Conservation (phyloP, 192 early-diverging fungal genomes). For the Rhizophagus clarus region DNA sequence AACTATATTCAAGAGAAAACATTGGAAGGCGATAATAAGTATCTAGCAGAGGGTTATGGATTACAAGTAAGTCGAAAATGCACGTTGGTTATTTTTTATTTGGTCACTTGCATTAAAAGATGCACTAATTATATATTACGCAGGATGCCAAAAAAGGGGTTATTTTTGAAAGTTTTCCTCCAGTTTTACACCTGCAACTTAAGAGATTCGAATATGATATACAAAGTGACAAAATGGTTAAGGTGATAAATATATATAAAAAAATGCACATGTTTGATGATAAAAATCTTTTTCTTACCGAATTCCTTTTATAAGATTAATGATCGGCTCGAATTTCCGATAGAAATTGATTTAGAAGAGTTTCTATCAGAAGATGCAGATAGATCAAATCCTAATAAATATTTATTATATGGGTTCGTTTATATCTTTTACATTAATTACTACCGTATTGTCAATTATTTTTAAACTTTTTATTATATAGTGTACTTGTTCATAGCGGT, state of each 20-base stretch:
- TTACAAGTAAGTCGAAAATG: constrained; percentile 60
- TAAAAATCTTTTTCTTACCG: neutral
- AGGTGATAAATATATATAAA: constrained; percentile 47
- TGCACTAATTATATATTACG: neutral
- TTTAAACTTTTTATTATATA: constrained; percentile 26
- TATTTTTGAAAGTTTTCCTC: constrained; percentile 90
- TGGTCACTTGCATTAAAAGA: constrained; percentile 50
- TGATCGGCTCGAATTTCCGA: constrained; percentile 93
- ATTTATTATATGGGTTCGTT: constrained; percentile 82
- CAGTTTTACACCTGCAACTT: constrained; percentile 93
- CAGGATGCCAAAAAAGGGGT: constrained; percentile 94
- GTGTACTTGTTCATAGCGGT: constrained; percentile 95
- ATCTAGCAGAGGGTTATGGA: constrained; percentile 89
- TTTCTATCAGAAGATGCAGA: constrained; percentile 75
- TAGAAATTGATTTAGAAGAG: constrained; percentile 79
- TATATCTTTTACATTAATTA: neutral
- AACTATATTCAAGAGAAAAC: constrained; percentile 90
- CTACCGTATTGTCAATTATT: neutral
- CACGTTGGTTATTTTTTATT: neutral
- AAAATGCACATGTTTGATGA: neutral
- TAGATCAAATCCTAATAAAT: constrained; percentile 67
- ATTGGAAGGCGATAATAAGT: constrained; percentile 96
- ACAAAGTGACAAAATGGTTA: constrained; percentile 85
- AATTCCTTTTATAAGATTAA: constrained; percentile 63
- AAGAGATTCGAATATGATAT: constrained; percentile 99